Evolutionary conservation across 345 rosid genomes (phyloP), one percentile per base, ranked within the genome.

Genomic region (Populus davidiana): DNA sequence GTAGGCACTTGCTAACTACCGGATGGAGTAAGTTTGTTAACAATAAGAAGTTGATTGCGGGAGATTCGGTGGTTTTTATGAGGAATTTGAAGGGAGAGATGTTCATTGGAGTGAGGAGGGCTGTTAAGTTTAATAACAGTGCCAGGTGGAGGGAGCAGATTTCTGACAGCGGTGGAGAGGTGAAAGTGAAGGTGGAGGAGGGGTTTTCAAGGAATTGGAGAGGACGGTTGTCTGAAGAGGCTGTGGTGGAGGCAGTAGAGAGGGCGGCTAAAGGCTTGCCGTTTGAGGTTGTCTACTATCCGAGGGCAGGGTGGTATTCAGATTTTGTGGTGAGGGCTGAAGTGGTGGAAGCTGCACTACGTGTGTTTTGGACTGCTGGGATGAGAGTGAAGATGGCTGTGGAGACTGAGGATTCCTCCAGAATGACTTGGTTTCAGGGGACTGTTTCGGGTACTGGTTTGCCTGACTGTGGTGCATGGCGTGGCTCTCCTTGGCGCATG

Each of bases 1-100:
- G 97, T 56, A 83, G 98, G 18, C 99, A 96, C 71, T 77, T 93
- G 79, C 83, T 96, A 44, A 93, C 98, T 68, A 93, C 98, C 8
- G 99, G 98, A 13, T 96, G 99, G 99, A 92, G 96, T 83, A 96
- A 91, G 83, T 96, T 96, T 74, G 97, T 96, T 7, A 96, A 96
- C 71, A 61, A 38, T 12, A 96, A 96, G 93, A 92, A 90, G 83
- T 86, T 96, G 1, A 89, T 96, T 67, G 96, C 99, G 4, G 97
- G 98, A 0, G 99, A 96, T 77, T 88, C 96, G 0, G 92, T 93
- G 10, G 92, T 96, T 1, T 96, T 93, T 80, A 90, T 95, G 97
- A 91, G 83, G 84, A 88, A 86, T 79, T 72, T 80, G 27, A 75
- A 13, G 14, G 89, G 89, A 6, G 81, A 87, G 75, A 85, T 90